These are phyloP conservation scores for Eucalyptus lansdowneana DNA, from an alignment of 345 rosid species.

Conservation along the genomic window DNA sequence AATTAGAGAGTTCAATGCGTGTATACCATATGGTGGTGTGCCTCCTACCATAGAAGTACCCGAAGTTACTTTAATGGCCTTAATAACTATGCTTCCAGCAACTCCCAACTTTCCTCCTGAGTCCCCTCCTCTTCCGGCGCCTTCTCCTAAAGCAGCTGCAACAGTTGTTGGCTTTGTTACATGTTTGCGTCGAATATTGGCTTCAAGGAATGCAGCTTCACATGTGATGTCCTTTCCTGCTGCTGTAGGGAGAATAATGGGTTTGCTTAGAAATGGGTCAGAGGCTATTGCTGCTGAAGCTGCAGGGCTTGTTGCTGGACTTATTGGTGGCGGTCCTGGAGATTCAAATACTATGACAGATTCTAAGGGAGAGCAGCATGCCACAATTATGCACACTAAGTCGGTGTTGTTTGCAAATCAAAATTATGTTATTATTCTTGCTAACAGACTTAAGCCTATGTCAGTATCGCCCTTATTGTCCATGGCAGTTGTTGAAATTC, in stretches of 20 bases:
- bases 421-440: constrained; percentile 66
- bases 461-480: constrained; percentile 92
- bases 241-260: constrained; percentile 99
- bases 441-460: constrained; percentile 86
- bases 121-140: constrained; percentile 93
- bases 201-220: constrained; percentile 90
- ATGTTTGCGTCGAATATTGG: constrained; percentile 85
- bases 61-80: constrained; percentile 95
- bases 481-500: constrained; percentile 93
- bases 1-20: constrained; percentile 98
- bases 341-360: constrained; percentile 46
- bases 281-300: constrained; percentile 97
- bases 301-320: constrained; percentile 74
- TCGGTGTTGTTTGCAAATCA: constrained; percentile 78
- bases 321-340: constrained; percentile 81
- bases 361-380: constrained; percentile 88
- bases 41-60: constrained; percentile 80
- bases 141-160: constrained; percentile 99
- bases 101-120: constrained; percentile 92
- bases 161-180: constrained; percentile 95
- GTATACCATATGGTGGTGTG: constrained; percentile 78
- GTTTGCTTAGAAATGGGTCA: constrained; percentile 94
- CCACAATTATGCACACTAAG: constrained; percentile 93
- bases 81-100: constrained; percentile 97
- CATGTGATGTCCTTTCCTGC: constrained; percentile 99